Evolutionary conservation across 2,329 filamentous ascomycete species (phyloP).

Genomic region (Calonectria fujianensis): DNA sequence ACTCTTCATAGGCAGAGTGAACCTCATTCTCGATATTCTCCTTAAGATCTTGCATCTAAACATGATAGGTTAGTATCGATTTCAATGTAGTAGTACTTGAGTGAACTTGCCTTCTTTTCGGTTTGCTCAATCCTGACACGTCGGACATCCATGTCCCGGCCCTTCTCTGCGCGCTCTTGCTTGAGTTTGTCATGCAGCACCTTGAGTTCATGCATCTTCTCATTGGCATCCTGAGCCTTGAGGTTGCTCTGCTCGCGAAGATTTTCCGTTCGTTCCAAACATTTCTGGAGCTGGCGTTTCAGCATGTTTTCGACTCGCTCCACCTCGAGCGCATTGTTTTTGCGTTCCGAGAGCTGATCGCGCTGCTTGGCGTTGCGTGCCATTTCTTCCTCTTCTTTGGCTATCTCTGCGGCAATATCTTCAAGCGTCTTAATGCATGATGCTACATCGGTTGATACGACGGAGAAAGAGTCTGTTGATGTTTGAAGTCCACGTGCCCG

Average conservation of each 20-base stretch:
- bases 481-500: slow-evolving; percentile 93
- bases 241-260: slow-evolving; percentile 86
- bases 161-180: slow-evolving; percentile 90
- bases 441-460: slow-evolving; percentile 89
- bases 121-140: slow-evolving; percentile 97
- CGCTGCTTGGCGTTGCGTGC: slow-evolving; percentile 86
- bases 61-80: slow-evolving; percentile 53
- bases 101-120: slow-evolving; percentile 89
- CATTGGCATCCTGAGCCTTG: slow-evolving; percentile 87
- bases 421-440: slow-evolving; percentile 92
- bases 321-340: slow-evolving; percentile 92
- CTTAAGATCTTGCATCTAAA: slow-evolving; percentile 95
- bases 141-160: slow-evolving; percentile 92
- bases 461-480: slow-evolving; percentile 90
- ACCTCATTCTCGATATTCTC: slow-evolving; percentile 98
- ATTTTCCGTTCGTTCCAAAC: slow-evolving; percentile 90
- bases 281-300: slow-evolving; percentile 88
- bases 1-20: slow-evolving; percentile 92
- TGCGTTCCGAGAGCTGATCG: slow-evolving; percentile 90
- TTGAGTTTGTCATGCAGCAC: slow-evolving; percentile 86
- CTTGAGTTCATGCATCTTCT: slow-evolving; percentile 92
- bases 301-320: slow-evolving; percentile 91
- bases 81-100: slow-evolving; percentile 41
- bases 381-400: slow-evolving; percentile 94
- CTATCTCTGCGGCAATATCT: slow-evolving; percentile 88